Evolutionary conservation across 2,329 filamentous ascomycete species (phyloP).

Genomic region (Pseudocercospora musae): DNA sequence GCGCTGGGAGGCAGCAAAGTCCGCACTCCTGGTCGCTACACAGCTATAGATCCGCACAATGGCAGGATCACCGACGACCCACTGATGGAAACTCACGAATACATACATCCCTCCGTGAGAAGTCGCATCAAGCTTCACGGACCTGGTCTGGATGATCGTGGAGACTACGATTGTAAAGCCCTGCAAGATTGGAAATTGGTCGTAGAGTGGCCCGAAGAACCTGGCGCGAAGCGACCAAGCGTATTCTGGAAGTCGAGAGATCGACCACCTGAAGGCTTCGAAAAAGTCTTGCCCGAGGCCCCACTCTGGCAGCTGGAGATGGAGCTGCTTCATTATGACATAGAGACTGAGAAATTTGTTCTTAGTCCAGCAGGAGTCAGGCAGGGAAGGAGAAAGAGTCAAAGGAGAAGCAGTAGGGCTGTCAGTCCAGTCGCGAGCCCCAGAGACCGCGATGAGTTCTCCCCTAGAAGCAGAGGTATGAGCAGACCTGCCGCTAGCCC

Average conservation of each 20-base stretch:
- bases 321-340: conserved; percentile 42
- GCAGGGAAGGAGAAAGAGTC: conserved; percentile 17
- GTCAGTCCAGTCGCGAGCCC: conserved; percentile 1
- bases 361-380: conserved; percentile 23
- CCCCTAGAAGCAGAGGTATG: neutral
- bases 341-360: conserved; percentile 42
- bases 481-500: neutral
- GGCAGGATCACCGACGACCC: conserved; percentile 43
- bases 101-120: conserved; percentile 50
- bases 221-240: conserved; percentile 36
- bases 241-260: conserved; percentile 43
- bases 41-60: conserved; percentile 43
- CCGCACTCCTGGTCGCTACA: conserved; percentile 49
- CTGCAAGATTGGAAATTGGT: conserved; percentile 48
- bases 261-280: conserved; percentile 37
- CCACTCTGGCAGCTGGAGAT: conserved; percentile 46
- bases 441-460: conserved; percentile 1
- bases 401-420: conserved; percentile 10
- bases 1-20: conserved; percentile 44
- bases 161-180: conserved; percentile 44
- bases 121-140: conserved; percentile 45
- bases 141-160: conserved; percentile 46
- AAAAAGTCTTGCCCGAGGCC: conserved; percentile 43
- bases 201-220: conserved; percentile 41
- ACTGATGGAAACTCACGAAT: conserved; percentile 50